phyloP scores from a whole-genome alignment of 2,329 filamentous ascomycete genomes.

The Paradendryphiella salina region DNA sequence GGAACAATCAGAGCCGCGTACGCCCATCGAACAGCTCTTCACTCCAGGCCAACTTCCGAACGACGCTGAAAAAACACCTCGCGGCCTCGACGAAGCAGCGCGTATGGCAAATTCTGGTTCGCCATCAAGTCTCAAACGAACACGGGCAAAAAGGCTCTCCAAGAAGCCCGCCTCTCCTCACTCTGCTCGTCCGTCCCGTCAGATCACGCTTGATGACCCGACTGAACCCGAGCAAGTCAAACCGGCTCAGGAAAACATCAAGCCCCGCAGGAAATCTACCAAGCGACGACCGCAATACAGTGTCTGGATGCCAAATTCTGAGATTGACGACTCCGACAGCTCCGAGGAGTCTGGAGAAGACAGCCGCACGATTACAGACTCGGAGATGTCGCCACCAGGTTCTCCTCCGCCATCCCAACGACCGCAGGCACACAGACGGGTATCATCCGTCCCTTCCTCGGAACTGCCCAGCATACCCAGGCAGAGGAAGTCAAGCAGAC shows the following conservation, averaged over 20 bases:
- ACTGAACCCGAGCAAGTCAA: slow-evolving; percentile 20
- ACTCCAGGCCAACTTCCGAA: slow-evolving; percentile 18
- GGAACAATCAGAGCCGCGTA: slow-evolving; percentile 20
- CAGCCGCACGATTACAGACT: slow-evolving; percentile 24
- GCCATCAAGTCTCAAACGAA: slow-evolving; percentile 42
- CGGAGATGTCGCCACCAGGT: slow-evolving; percentile 25
- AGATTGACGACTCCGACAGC: slow-evolving; percentile 38
- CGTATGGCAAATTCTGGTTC: slow-evolving; percentile 37
- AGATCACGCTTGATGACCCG: slow-evolving; percentile 44
- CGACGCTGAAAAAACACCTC: slow-evolving; percentile 39
- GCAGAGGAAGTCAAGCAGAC: slow-evolving; percentile 48
- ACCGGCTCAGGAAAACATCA: slow-evolving; percentile 20
- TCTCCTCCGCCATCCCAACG: slow-evolving; percentile 34
- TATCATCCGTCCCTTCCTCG: slow-evolving; percentile 54
- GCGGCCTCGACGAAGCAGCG: slow-evolving; percentile 45
- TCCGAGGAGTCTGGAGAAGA: slow-evolving; percentile 35
- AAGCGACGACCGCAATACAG: slow-evolving; percentile 45
- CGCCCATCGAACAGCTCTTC: slow-evolving; percentile 23
- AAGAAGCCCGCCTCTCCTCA: slow-evolving; percentile 37
- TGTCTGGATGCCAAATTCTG: slow-evolving; percentile 55
- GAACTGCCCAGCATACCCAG: slow-evolving; percentile 54
- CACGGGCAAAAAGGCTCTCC: slow-evolving; percentile 47
- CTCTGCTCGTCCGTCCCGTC: slow-evolving; percentile 38
- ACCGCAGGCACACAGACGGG: slow-evolving; percentile 48
- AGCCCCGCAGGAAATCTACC: slow-evolving; percentile 37